A percentile compares a stretch with the other conserved stretches of the same genome.
phyloP scores from a whole-genome alignment of 2,329 filamentous ascomycete species.

The Pseudogymnoascus sp. region DNA sequence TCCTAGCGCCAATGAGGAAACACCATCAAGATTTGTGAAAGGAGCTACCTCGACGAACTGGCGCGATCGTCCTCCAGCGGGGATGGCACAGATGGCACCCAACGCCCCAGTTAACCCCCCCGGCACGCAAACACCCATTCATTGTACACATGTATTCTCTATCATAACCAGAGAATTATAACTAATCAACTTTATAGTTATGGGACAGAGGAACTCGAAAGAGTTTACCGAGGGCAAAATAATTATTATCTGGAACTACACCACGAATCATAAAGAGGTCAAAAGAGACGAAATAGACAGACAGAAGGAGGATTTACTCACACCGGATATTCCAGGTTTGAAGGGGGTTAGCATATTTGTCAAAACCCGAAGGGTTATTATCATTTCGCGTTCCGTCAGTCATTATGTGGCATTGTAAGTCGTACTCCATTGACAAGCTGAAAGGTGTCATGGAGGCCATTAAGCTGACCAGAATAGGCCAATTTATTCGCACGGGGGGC shows the following conservation, averaged over 20 bases:
- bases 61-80: background rate
- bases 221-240: background rate
- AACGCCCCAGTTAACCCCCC: background rate
- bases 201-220: background rate
- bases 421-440: background rate
- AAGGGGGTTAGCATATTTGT: background rate
- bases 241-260: background rate
- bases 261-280: background rate
- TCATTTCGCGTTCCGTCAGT: background rate
- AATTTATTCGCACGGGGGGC: background rate
- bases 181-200: background rate
- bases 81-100: background rate
- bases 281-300: background rate
- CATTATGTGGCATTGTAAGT: background rate
- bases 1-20: background rate
- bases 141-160: background rate
- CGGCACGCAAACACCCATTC: background rate
- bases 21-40: background rate
- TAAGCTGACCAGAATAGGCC: background rate
- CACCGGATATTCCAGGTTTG: background rate
- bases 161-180: background rate
- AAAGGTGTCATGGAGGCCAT: background rate
- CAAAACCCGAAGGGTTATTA: background rate
- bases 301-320: background rate
- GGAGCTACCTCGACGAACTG: background rate